These are phyloP conservation scores for Triangularia setosa DNA, from an alignment of 2,329 filamentous ascomycete species.

Conservation along the genomic window DNA sequence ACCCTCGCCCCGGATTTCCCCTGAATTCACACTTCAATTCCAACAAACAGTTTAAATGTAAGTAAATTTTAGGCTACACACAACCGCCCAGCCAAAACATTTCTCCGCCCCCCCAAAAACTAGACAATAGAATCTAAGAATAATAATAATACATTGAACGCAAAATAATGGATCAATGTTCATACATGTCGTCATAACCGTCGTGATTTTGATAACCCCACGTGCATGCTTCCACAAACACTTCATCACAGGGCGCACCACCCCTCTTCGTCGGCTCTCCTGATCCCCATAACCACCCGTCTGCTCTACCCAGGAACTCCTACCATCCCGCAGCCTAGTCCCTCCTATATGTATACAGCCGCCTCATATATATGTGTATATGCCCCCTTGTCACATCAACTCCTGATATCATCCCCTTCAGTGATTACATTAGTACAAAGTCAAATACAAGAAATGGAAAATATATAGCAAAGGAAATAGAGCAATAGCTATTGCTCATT, in stretches of 20 bases:
- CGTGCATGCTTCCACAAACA: neutral
- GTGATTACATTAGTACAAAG: conserved; percentile 8
- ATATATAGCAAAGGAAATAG: neutral
- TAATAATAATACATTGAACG: neutral
- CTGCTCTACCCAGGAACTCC: neutral
- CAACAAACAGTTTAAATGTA: neutral
- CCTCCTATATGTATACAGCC: neutral
- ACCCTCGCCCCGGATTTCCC: neutral
- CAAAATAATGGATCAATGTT: neutral
- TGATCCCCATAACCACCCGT: neutral
- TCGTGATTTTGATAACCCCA: conserved; percentile 5
- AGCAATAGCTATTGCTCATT: neutral
- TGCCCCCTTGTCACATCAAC: neutral
- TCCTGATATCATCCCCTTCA: neutral
- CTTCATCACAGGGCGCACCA: neutral
- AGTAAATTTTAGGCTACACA: neutral
- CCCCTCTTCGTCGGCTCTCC: neutral
- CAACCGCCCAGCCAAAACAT: neutral
- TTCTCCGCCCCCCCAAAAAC: neutral
- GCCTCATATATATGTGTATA: neutral
- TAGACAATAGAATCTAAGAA: neutral
- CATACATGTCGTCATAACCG: conserved; percentile 6
- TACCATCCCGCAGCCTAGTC: neutral
- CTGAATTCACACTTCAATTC: neutral
- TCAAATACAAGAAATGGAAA: neutral